These are phyloP conservation scores for Didymella arachidicola DNA, from an alignment of 2,329 filamentous ascomycete species.

Conservation along the genomic window DNA sequence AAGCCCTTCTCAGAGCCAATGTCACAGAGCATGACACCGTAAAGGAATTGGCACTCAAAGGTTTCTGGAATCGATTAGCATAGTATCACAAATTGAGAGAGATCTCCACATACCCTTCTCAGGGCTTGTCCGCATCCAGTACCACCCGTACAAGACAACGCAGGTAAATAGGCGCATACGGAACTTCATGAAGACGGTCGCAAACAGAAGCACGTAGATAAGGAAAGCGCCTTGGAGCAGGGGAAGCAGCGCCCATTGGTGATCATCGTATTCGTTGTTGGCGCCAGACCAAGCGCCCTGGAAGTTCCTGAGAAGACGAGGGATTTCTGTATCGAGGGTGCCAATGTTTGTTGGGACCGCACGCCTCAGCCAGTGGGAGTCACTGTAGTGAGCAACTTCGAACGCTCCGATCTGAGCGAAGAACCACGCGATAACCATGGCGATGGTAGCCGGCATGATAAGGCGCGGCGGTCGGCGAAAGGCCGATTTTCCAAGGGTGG, in stretches of 20 bases:
- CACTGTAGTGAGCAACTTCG: slow-evolving; percentile 56
- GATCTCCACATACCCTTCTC: slow-evolving; percentile 54
- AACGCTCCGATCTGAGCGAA: slow-evolving; percentile 60
- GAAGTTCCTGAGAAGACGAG: slow-evolving; percentile 56
- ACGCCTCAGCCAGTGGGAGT: slow-evolving; percentile 61
- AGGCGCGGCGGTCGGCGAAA: slow-evolving; percentile 62
- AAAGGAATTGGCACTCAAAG: slow-evolving; percentile 61
- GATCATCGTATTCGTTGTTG: slow-evolving; percentile 62
- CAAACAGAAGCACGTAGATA: slow-evolving; percentile 59
- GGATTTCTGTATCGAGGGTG: slow-evolving; percentile 56
- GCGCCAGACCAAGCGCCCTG: slow-evolving; percentile 60
- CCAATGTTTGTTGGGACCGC: slow-evolving; percentile 57
- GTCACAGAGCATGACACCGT: slow-evolving; percentile 62
- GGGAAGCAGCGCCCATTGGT: slow-evolving; percentile 63
- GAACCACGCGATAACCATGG: slow-evolving; percentile 60
- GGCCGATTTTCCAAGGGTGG: slow-evolving; percentile 60
- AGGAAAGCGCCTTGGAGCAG: slow-evolving; percentile 60
- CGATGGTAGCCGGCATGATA: slow-evolving; percentile 61
- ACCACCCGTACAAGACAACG: slow-evolving; percentile 58
- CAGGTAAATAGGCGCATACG: slow-evolving; percentile 58
- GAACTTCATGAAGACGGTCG: slow-evolving; percentile 59
- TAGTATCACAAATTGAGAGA: neutral
- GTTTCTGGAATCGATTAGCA: slow-evolving; percentile 54
- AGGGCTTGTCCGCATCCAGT: slow-evolving; percentile 56
- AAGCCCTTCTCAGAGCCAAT: slow-evolving; percentile 57